Base-by-base conservation (phyloP, 164 flowering plant genomes). In the Pachysandra terminalis region DNA sequence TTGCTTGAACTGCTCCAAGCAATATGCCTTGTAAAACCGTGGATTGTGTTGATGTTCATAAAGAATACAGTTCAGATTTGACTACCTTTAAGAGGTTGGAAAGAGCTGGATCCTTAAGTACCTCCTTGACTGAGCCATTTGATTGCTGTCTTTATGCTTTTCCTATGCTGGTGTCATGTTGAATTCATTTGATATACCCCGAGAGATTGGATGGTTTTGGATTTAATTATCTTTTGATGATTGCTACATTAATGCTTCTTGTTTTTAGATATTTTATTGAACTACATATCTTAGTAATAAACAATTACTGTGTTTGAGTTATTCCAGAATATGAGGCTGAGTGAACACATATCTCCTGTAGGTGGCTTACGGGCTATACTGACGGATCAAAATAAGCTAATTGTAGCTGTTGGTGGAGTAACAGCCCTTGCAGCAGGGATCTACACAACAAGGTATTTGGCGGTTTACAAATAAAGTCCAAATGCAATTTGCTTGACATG, bases 351-450 rank as follows among this genome's bases (percentile, higher is more conserved):
- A 21, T 66, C 51, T 65, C 26, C 27, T 67, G 71, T 72, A 96
- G 99, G 95, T 65, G 99, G 99, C 63, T 71, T 96, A 68, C 79
- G 81, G 71, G 92, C 91, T 24, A 86, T 95, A 73, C 72, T 96
- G 59, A 96, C 97, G 1, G 98, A 93, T 82, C 95, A 88, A 75
- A 88, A 91, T 78, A 96, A 93, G 83, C 78, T 96, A 75, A 79
- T 93, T 71, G 95, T 89, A 23, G 90, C 88, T 74, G 97, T 96
- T 68, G 99, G 98, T 17, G 99, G 99, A 35, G 80, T 85, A 59
- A 96, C 99, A 35, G 99, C 99, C 72, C 91, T 96, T 70, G 99
- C 99, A 49, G 98, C 96, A 26, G 99, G 99, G 51, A 70, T 96
- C 68, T 96, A 93, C 75, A 88, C 97, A 48, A 90, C 98, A 59